These are phyloP conservation scores for Lasiosphaeriaceae sp. DNA, from an alignment of 495 filamentous ascomycete genomes.

Conservation along the genomic window DNA sequence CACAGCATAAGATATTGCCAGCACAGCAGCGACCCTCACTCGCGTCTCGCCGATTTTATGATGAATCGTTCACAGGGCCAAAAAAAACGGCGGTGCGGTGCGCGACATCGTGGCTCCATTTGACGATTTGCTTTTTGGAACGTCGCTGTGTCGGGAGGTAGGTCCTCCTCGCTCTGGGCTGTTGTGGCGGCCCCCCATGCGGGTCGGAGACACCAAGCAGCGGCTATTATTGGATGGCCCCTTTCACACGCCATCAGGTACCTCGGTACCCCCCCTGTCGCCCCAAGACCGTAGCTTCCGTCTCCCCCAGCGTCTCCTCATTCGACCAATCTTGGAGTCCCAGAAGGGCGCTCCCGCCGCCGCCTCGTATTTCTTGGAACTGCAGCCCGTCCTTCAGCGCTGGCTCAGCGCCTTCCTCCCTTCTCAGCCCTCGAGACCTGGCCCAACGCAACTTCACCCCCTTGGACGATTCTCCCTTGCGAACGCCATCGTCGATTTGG, in stretches of 20 bases:
- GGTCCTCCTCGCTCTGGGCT: neutral
- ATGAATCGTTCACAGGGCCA: constrained; percentile 5
- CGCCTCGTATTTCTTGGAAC: constrained; percentile 24
- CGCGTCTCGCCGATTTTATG: no score
- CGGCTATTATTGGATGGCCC: neutral
- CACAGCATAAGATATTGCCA: neutral
- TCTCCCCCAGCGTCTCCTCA: constrained; percentile 16
- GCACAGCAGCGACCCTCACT: no score
- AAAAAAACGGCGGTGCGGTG: neutral
- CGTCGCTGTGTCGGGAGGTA: neutral
- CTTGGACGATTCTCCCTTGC: constrained; percentile 1
- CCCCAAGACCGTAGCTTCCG: constrained; percentile 3
- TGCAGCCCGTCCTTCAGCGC: constrained; percentile 14
- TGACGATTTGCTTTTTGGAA: constrained; percentile 1
- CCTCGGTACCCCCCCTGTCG: constrained; percentile 7
- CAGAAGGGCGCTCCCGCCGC: constrained; percentile 13
- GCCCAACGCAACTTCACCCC: neutral
- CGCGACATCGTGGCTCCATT: constrained; percentile 14
- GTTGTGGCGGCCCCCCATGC: neutral
- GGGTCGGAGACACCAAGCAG: neutral
- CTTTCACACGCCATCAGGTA: neutral
- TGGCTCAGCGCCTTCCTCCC: constrained; percentile 4
- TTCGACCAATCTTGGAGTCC: constrained; percentile 14
- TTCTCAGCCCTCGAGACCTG: constrained; percentile 5
- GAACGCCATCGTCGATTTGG: neutral